Conservation (phyloP, 2,329 filamentous ascomycete genomes). For the Penicillium sp. region DNA sequence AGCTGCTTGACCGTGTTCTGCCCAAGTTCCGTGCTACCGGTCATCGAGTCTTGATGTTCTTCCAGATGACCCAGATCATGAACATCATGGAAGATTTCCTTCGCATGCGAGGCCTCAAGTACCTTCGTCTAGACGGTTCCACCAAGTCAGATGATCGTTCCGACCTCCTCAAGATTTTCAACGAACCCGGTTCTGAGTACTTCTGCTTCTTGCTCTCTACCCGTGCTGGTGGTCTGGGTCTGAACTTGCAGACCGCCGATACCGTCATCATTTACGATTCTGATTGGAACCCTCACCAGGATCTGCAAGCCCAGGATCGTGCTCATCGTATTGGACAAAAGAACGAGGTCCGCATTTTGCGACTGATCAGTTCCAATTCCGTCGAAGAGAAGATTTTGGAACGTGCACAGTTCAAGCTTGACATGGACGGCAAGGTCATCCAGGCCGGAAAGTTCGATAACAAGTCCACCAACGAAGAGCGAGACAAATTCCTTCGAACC, state of each 20-base stretch:
- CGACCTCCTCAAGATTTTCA: conserved; percentile 85
- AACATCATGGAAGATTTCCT: conserved; percentile 99
- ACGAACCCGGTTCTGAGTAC: conserved; percentile 85
- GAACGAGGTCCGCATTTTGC: conserved; percentile 96
- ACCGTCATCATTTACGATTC: conserved; percentile 99
- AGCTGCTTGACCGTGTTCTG: conserved; percentile 86
- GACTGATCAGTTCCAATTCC: conserved; percentile 93
- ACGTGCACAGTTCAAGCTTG: conserved; percentile 94
- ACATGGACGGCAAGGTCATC: conserved; percentile 99
- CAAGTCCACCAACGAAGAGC: conserved; percentile 97
- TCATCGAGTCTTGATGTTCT: conserved; percentile 98
- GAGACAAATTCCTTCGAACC: conserved; percentile 93
- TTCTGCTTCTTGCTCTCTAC: conserved; percentile 99
- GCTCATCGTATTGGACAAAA: conserved; percentile 99
- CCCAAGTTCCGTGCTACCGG: conserved; percentile 91
- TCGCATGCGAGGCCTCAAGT: conserved; percentile 78
- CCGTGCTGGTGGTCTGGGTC: conserved; percentile 93
- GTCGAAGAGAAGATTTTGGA: conserved; percentile 99
- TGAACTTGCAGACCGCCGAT: conserved; percentile 96
- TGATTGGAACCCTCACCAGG: conserved; percentile 99
- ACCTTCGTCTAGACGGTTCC: conserved; percentile 90
- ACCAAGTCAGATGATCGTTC: conserved; percentile 98
- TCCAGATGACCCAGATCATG: conserved; percentile 99
- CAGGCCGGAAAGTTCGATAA: conserved; percentile 99
- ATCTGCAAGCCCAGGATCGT: conserved; percentile 98